Percentiles rank a stretch among this genome's conserved stretches.
Evolutionary conservation across 2,329 filamentous ascomycete species (phyloP).

Genomic region (Elsinoe fawcettii): DNA sequence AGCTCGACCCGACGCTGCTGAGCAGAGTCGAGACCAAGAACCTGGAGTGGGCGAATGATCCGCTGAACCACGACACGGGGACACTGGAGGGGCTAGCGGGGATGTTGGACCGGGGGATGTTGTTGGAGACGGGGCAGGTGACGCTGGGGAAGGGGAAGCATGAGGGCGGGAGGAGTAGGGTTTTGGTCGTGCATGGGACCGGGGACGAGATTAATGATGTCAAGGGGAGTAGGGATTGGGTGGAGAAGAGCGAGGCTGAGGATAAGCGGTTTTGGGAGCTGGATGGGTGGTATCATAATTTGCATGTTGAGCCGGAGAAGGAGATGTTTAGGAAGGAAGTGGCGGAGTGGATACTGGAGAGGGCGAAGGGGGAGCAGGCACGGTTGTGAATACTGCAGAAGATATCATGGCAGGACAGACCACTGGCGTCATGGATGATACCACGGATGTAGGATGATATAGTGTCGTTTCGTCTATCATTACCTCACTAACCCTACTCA

Average conservation of each 20-base stretch:
- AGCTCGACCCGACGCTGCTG: conserved; percentile 56
- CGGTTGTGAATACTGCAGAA: background rate
- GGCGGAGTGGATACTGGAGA: conserved; percentile 15
- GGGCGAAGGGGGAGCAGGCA: conserved; percentile 4
- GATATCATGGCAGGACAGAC: background rate
- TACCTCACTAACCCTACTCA: background rate
- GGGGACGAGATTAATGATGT: conserved; percentile 62
- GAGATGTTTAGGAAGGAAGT: conserved; percentile 13
- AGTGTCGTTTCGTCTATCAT: conserved; percentile 9
- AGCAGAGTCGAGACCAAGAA: conserved; percentile 59
- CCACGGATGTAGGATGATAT: background rate
- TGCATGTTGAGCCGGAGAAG: conserved; percentile 13
- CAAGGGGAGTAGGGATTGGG: conserved; percentile 56
- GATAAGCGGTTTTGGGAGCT: conserved; percentile 69
- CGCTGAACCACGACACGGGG: conserved; percentile 71
- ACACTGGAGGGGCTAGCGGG: conserved; percentile 74
- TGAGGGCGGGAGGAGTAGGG: conserved; percentile 50
- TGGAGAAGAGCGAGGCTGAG: conserved; percentile 48
- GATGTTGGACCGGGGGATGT: conserved; percentile 65
- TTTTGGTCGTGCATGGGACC: conserved; percentile 74
- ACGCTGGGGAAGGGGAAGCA: conserved; percentile 35
- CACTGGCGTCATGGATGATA: background rate
- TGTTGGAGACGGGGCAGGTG: conserved; percentile 51
- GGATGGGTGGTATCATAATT: conserved; percentile 69
- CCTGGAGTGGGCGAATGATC: conserved; percentile 55